These are phyloP conservation scores for Kalmusia sp. DNA, from an alignment of 2,329 filamentous ascomycete species.

Conservation along the genomic window DNA sequence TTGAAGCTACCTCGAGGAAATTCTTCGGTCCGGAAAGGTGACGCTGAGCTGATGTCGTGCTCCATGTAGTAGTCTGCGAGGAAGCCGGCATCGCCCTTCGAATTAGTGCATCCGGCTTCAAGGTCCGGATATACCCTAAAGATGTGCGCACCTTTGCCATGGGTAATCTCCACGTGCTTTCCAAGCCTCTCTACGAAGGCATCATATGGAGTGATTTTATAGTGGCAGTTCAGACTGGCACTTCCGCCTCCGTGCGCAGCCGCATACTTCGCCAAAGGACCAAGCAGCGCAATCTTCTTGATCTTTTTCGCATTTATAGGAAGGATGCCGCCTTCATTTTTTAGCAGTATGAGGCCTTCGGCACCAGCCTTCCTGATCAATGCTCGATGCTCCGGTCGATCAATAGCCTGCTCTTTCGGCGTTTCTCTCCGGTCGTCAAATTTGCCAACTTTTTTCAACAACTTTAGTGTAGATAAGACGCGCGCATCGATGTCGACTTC, in stretches of 20 bases:
- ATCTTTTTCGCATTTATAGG: slow-evolving; percentile 49
- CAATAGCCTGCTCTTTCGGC: slow-evolving; percentile 15
- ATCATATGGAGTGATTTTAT: slow-evolving; percentile 19
- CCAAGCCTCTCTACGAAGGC: slow-evolving; percentile 14
- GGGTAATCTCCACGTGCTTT: slow-evolving; percentile 14
- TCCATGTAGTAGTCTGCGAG: slow-evolving; percentile 19
- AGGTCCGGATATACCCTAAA: slow-evolving; percentile 22
- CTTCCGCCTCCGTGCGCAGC: slow-evolving; percentile 21
- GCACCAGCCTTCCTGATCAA: slow-evolving; percentile 48
- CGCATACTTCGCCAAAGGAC: slow-evolving; percentile 59
- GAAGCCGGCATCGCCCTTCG: slow-evolving; percentile 15
- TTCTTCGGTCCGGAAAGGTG: slow-evolving; percentile 21
- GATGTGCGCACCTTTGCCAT: slow-evolving; percentile 23
- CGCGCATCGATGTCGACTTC: slow-evolving; percentile 11
- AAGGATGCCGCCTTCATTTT: slow-evolving; percentile 55
- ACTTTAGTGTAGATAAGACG: slow-evolving; percentile 9
- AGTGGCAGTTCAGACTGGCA: slow-evolving; percentile 21
- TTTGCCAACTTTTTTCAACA: slow-evolving; percentile 15
- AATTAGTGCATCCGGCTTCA: slow-evolving; percentile 17
- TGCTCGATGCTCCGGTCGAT: slow-evolving; percentile 18
- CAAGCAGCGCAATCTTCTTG: slow-evolving; percentile 60
- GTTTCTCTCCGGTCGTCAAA: slow-evolving; percentile 14
- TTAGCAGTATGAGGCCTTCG: slow-evolving; percentile 56
- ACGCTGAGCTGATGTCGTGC: neutral
- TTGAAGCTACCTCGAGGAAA: slow-evolving; percentile 20